These are phyloP conservation scores for Alloteropsis semialata DNA, from an alignment of 176 grass and related monocot genomes.

Conservation along the genomic window DNA sequence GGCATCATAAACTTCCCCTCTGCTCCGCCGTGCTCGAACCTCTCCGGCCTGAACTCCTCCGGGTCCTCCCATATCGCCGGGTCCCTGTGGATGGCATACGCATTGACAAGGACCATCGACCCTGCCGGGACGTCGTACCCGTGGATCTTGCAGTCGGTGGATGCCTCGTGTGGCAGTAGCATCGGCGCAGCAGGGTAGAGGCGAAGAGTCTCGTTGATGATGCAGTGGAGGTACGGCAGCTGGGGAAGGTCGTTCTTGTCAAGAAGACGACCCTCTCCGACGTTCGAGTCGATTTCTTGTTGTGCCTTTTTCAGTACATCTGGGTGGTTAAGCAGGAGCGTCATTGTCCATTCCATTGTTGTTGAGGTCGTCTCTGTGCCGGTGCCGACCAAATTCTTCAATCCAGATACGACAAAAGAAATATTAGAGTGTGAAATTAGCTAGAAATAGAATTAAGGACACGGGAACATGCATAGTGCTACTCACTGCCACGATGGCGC, in stretches of 20 bases:
- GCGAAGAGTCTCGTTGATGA: slow-evolving; percentile 49
- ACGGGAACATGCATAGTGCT: background rate
- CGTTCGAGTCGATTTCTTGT: slow-evolving; percentile 24
- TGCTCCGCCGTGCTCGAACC: slow-evolving; percentile 17
- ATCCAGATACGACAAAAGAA: background rate
- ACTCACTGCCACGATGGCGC: background rate
- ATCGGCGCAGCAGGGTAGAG: slow-evolving; percentile 39
- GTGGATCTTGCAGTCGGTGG: slow-evolving; percentile 34
- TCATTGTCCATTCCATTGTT: slow-evolving; percentile 43
- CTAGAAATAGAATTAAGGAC: background rate
- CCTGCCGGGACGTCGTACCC: slow-evolving; percentile 41
- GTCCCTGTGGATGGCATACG: slow-evolving; percentile 45
- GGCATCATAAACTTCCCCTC: slow-evolving; percentile 27
- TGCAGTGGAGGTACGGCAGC: slow-evolving; percentile 45
- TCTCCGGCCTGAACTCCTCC: no score
- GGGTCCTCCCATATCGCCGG: slow-evolving; percentile 28
- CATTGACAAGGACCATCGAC: slow-evolving; percentile 51
- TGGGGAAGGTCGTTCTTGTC: slow-evolving; percentile 39
- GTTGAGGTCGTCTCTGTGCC: slow-evolving; percentile 46
- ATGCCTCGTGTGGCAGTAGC: slow-evolving; percentile 36
- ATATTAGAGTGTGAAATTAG: background rate
- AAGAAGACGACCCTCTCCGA: slow-evolving; percentile 28
- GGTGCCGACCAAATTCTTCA: slow-evolving; percentile 21
- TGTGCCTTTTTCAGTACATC: slow-evolving; percentile 19
- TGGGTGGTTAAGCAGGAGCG: slow-evolving; percentile 44